phyloP scores from a whole-genome alignment of 1,284 basidiomycete genomes.

The Garcileccinum viscosum region DNA sequence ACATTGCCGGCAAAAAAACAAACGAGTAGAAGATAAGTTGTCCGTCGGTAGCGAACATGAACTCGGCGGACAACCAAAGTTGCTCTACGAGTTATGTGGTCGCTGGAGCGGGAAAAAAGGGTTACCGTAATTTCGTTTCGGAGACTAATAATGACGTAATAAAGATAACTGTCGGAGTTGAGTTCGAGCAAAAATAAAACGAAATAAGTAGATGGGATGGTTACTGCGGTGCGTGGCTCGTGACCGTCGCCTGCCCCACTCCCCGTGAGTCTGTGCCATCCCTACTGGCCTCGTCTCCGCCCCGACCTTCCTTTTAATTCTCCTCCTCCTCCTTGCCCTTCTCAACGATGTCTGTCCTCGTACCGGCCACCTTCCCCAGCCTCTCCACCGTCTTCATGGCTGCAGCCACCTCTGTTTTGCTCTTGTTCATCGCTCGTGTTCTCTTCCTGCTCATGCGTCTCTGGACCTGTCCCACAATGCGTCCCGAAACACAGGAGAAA shows the following conservation, averaged over 20 bases:
- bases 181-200: slow-evolving; percentile 33
- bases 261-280: slow-evolving; percentile 9
- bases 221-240: slow-evolving; percentile 26
- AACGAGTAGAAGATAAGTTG: not conserved
- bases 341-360: slow-evolving; percentile 37
- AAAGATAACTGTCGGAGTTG: slow-evolving; percentile 33
- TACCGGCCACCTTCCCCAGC: slow-evolving; percentile 36
- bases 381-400: slow-evolving; percentile 41
- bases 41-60: not conserved
- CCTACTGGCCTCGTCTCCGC: slow-evolving; percentile 37
- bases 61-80: not conserved
- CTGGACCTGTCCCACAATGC: slow-evolving; percentile 32
- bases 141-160: slow-evolving; percentile 21
- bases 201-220: not conserved
- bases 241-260: slow-evolving; percentile 13
- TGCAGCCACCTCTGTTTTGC: slow-evolving; percentile 31
- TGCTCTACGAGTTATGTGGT: not conserved
- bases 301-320: slow-evolving; percentile 20
- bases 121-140: not conserved
- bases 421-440: slow-evolving; percentile 39
- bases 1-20: not conserved
- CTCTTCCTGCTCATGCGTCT: slow-evolving; percentile 36
- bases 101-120: not conserved
- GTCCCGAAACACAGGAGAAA: slow-evolving; percentile 25
- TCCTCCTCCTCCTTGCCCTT: not conserved